These are phyloP conservation scores for Oleoguttula mirabilis DNA, from an alignment of 495 filamentous ascomycete species.

Conservation along the genomic window DNA sequence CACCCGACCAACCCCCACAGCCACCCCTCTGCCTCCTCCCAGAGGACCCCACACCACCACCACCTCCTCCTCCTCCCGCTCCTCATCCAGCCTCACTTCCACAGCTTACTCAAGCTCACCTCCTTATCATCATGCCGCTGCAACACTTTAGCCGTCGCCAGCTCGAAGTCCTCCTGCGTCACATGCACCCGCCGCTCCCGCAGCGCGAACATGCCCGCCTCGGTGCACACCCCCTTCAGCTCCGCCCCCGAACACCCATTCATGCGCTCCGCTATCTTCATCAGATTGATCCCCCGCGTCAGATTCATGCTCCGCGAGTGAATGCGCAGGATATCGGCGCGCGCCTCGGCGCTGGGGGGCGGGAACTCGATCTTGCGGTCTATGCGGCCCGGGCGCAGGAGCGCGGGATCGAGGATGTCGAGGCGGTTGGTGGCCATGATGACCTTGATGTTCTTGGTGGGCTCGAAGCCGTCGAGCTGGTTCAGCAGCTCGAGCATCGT, in stretches of 20 bases:
- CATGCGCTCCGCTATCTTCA: slow-evolving; percentile 99
- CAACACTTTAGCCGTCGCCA: slow-evolving; percentile 97
- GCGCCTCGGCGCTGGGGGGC: slow-evolving; percentile 89
- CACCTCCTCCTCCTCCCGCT: slow-evolving; percentile 1
- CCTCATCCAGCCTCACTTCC: slow-evolving; percentile 48
- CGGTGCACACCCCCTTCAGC: slow-evolving; percentile 92
- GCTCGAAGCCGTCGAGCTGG: slow-evolving; percentile 99
- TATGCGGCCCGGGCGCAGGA: slow-evolving; percentile 86
- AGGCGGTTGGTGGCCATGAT: slow-evolving; percentile 99
- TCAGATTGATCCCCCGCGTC: slow-evolving; percentile 92
- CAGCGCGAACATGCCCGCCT: slow-evolving; percentile 95
- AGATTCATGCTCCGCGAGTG: slow-evolving; percentile 97
- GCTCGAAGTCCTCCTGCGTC: slow-evolving; percentile 97
- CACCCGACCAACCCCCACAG: no score
- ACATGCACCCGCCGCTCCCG: slow-evolving; percentile 93
- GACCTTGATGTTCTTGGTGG: slow-evolving; percentile 96
- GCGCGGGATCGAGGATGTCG: slow-evolving; percentile 87
- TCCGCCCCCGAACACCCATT: slow-evolving; percentile 96
- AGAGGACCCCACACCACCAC: no score
- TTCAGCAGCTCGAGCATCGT: slow-evolving; percentile 94
- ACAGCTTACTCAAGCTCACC: slow-evolving; percentile 75
- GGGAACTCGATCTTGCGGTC: slow-evolving; percentile 99
- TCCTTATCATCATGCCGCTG: slow-evolving; percentile 99
- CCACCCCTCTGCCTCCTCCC: no score
- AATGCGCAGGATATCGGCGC: slow-evolving; percentile 95